Base-by-base conservation (phyloP, 176 grass and related monocot genomes). In the Triticum turgidum region DNA sequence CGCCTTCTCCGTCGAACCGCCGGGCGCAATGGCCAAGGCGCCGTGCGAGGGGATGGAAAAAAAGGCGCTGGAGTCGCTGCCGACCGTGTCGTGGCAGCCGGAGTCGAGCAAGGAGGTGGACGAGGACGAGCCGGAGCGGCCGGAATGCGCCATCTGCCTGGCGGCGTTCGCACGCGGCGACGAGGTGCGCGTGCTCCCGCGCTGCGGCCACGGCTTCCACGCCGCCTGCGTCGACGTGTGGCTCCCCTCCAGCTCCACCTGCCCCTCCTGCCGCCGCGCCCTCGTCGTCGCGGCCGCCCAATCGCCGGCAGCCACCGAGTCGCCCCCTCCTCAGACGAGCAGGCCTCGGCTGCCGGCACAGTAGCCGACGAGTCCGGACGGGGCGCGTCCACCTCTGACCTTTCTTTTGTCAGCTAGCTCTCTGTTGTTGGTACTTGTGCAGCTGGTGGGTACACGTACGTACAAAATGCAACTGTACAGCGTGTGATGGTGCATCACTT, bases 101-200 rank as follows among this genome's bases (percentile, higher is more conserved):
- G 42, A 75, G 13, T 88, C 84, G 81, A 25, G 47, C 44, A 17
- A 34, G 20, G 74, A 3, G 1, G 4, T 2, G 18, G 79, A 3
- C 1, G 22, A 9, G 3, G 27, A 33, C 5, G 65, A 2, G 22
- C 51, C 7, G 24, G 81, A 86, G 72, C 70, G 64, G 49, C 71
- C 88, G 18, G 97, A 99, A 76, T 96, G 97, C 89, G 88, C 83
- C 65, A 99, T 99, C 75, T 99, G 97, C 86, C 87, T 99, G 44
- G 83, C 85, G 7, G 87, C 84, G 41, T 99, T 99, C 85, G 69
- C 89, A 2, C 15, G 80, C 25, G 97, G 94, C n/a, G 92, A 99
- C 61, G 88, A 79, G 77, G 84, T 99, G 54, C 90, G 97, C 67
- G 84, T 91, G 77, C 85, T 99, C 42, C 97, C 94, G 74, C 85